Evolutionary conservation across 2,329 filamentous ascomycete species (phyloP), one percentile per base, ranked within the genome.

Genomic region (Bipolaris gigantea): DNA sequence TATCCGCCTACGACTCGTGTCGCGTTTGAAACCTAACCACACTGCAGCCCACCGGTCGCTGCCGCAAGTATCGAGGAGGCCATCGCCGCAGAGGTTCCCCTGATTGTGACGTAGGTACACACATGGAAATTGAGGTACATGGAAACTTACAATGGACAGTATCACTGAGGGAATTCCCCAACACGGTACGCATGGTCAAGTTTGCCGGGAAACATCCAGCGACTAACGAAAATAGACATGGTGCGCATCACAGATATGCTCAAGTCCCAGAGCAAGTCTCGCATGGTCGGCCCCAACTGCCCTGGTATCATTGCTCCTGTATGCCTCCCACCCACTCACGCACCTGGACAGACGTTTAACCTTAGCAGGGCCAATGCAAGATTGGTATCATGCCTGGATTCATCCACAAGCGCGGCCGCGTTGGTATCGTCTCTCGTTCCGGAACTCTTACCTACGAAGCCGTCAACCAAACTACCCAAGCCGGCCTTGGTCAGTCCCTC

Each of bases 301-400:
- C 94, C 94, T 62, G 94, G 93, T 77, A 93, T 97, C 80, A 97
- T 97, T 78, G 93, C 84, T 75, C 84, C 84, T 60, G 83, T 85
- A 81, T 38, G 70, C 42, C 8, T 15, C 11, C 55, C 46, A 50
- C 42, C 40, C 16, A 27, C 35, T 36, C 32, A 35, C 18, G 10
- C 41, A 15, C n/a, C 32, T 30, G n/a, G 40, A 48, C n/a, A n/a
- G n/a, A n/a, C n/a, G n/a, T n/a, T 21, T 11, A 32, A 42, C 13
- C 40, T 13, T n/a, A 49, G 3, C 19, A 86, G 80, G 94, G 93
- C 70, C 93, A 96, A 86, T 99, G 94, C 87, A 99, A 99, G 84
- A 97, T 99, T 74, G 94, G 94, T 75, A 99, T 99, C 82, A 97
- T 99, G 94, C 91, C 94, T 63, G 94, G 94, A 72, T 97, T 97